Percentiles rank a stretch among this genome's conserved stretches.
Conservation (phyloP, 352 stramenopile genomes). For the Phytophthora multivora region DNA sequence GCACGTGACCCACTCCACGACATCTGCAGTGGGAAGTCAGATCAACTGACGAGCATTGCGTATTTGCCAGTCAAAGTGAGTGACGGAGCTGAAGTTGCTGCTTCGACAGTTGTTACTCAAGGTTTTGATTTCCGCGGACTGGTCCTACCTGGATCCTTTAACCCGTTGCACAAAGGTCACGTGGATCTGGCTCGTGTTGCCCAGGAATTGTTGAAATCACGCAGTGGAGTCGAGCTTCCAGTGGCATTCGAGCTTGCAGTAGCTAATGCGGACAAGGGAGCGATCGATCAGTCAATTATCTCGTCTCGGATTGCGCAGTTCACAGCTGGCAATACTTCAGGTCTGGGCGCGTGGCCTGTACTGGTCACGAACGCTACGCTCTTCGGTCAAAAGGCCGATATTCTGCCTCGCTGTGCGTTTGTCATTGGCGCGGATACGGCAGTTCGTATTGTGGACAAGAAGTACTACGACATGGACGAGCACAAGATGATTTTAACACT, state of each 20-base stretch:
- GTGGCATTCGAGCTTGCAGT: conserved; percentile 81
- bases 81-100: neutral
- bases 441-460: conserved; percentile 87
- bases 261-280: conserved; percentile 82
- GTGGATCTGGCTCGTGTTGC: conserved; percentile 56
- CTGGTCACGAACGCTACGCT: conserved; percentile 79
- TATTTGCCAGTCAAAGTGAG: conserved; percentile 40
- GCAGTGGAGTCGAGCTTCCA: conserved; percentile 36
- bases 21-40: conserved; percentile 28
- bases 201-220: conserved; percentile 44
- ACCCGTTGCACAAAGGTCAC: conserved; percentile 81
- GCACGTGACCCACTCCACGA: conserved; percentile 30
- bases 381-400: conserved; percentile 81
- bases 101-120: conserved; percentile 21
- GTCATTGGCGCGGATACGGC: conserved; percentile 91
- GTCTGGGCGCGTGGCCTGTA: conserved; percentile 57
- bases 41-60: conserved; percentile 44
- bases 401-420: conserved; percentile 82
- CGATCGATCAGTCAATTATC: conserved; percentile 47
- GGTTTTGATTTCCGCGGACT: conserved; percentile 62
- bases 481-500: conserved; percentile 81
- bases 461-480: conserved; percentile 87
- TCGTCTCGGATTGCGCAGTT: conserved; percentile 64
- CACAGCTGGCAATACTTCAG: conserved; percentile 1
- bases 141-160: conserved; percentile 83